Percentiles rank a stretch among this genome's conserved stretches.
phyloP scores from a whole-genome alignment of 495 filamentous ascomycete genomes.

The Penicillium cosmopolitanum region DNA sequence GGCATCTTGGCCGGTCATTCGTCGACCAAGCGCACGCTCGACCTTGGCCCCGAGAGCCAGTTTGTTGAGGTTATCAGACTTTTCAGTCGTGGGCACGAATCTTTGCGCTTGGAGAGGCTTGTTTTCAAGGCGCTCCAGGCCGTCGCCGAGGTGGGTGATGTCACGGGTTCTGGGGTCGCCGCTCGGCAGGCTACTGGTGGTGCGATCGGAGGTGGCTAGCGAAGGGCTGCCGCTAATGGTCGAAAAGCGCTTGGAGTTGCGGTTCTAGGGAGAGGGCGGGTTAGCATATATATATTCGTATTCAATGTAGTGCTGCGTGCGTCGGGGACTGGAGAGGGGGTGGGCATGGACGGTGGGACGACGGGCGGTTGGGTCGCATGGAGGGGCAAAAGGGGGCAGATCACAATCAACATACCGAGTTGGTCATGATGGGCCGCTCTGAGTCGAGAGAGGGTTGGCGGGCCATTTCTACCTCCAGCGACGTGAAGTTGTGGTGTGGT shows the following conservation, averaged over 20 bases:
- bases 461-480: conserved; percentile 37
- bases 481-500: not conserved
- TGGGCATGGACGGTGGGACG: too few relatives aligned
- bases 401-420: conserved; percentile 57
- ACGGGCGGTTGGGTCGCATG: not conserved
- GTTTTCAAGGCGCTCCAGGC: conserved; percentile 89
- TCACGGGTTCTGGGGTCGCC: conserved; percentile 65
- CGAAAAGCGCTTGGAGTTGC: conserved; percentile 77
- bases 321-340: not conserved
- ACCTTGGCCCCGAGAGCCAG: conserved; percentile 91
- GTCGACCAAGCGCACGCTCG: conserved; percentile 84
- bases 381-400: not conserved
- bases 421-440: conserved; percentile 75
- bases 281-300: not conserved
- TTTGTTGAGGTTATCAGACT: conserved; percentile 84
- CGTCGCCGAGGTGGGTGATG: conserved; percentile 79
- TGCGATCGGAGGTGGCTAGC: conserved; percentile 63
- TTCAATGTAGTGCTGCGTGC: not conserved
- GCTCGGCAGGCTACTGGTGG: conserved; percentile 62
- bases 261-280: conserved; percentile 46
- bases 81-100: conserved; percentile 79
- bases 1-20: conserved; percentile 92
- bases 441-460: conserved; percentile 74
- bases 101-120: conserved; percentile 83
- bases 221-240: conserved; percentile 79